These are phyloP conservation scores for Plasmodium coatneyi DNA, from an alignment of 169 alveolate genomes.

Conservation along the genomic window DNA sequence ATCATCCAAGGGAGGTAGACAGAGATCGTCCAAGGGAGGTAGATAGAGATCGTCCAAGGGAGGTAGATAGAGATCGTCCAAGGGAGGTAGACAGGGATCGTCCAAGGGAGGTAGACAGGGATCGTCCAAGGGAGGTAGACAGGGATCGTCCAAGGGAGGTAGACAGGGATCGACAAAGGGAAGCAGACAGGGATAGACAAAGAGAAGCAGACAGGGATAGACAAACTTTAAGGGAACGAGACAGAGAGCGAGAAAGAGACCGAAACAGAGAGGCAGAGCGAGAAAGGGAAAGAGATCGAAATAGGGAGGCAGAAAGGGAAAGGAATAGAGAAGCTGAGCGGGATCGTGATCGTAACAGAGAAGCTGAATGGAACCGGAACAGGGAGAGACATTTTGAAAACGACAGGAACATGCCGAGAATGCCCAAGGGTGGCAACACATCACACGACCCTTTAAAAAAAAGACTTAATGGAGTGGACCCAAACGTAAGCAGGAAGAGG, in stretches of 20 bases:
- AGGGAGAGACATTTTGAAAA: neutral
- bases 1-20: neutral
- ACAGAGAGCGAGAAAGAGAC: constrained; percentile 19
- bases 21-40: constrained; percentile 8
- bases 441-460: neutral
- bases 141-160: constrained; percentile 5
- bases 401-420: neutral
- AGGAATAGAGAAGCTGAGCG: constrained; percentile 3
- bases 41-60: neutral
- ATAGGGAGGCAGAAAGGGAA: neutral
- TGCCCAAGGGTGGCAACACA: neutral
- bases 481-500: constrained; percentile 20
- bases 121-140: constrained; percentile 1
- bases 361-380: neutral
- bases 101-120: constrained; percentile 1
- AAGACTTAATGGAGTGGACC: constrained; percentile 16
- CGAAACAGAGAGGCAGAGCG: neutral
- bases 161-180: neutral
- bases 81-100: constrained; percentile 11
- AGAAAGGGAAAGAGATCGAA: neutral
- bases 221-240: too few species aligned
- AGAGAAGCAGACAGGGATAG: neutral
- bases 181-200: neutral
- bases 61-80: constrained; percentile 19
- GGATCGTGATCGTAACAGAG: neutral